Base-by-base conservation (phyloP, 2,329 filamentous ascomycete species). In the Domatiomyces catenatus region DNA sequence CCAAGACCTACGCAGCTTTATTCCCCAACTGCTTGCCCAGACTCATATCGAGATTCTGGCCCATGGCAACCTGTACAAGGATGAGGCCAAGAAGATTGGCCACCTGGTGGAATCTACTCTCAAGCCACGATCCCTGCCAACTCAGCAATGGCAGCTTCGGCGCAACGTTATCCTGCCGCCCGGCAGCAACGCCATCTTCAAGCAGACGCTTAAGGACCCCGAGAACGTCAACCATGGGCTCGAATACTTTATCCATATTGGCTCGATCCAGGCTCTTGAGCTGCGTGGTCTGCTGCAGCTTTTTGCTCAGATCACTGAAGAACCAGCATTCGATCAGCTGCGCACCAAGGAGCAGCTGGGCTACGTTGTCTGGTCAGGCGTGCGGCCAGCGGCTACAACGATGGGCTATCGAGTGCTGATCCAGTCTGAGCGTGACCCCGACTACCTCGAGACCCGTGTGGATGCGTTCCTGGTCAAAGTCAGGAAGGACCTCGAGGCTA, bases 321-420 rank as follows among this genome's bases (percentile, higher is more conserved):
- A 98, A 69, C 89, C 89, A 3, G 84, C 84, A 7, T 98, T 96
- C 63, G 87, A 98, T 67, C 88, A 94, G 65, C 75, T 98, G 6
- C 80, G 92, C 47, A 96, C 92, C 44, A 95, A 96, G 67, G 90
- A 98, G 66, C 59, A 98, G 68, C 81, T 98, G 5, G 92, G 92
- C 10, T 98, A 98, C 60, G 86, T 98, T 49, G 90, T 98, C 0
- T 94, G 90, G 67, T 90, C 85, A 47, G 86, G 87, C 24, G 74
- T 80, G 8, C 75, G 83, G 42, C 76, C 77, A 48, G 79, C 84
- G 50, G 71, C 80, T n/a, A 88, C 84, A 0, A 90, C 84, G 0
- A 83, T 86, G 60, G 86, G 86, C 1, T 92, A 92, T 67, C 79
- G 89, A 5, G 84, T 98, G 56, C 77, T 96, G 54, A 87, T 98